Evolutionary conservation across 148 eudicot genomes (phyloP).

Genomic region (Linanthus parryae): DNA sequence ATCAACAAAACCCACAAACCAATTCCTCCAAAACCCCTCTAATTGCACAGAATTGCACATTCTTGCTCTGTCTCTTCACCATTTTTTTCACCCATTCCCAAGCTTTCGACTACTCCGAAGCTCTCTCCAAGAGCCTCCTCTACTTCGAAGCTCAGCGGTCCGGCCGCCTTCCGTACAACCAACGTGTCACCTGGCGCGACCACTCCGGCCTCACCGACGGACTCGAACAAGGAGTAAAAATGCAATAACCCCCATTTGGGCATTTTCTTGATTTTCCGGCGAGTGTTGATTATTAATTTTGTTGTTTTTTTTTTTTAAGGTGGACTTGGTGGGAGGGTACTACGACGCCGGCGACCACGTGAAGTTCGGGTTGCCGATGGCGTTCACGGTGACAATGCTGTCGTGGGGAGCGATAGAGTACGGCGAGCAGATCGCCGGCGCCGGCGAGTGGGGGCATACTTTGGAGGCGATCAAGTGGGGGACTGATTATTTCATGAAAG

Average conservation of each 20-base stretch:
- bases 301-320: conserved; percentile 16
- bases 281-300: neutral
- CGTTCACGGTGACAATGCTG: conserved; percentile 64
- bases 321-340: conserved; percentile 79
- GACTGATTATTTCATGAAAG: conserved; percentile 78
- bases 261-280: no score
- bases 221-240: conserved; percentile 55
- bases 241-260: no score
- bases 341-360: conserved; percentile 83
- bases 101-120: conserved; percentile 33
- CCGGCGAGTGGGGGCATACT: conserved; percentile 43
- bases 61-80: conserved; percentile 7
- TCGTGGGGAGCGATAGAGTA: conserved; percentile 67
- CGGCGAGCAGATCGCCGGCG: conserved; percentile 26
- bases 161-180: conserved; percentile 59
- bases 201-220: conserved; percentile 73
- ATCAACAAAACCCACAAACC: no score
- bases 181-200: conserved; percentile 56
- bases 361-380: conserved; percentile 87
- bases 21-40: no score
- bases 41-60: no score
- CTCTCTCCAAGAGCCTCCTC: conserved; percentile 52
- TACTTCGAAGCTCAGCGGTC: conserved; percentile 77
- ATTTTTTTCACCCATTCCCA: conserved; percentile 2
- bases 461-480: conserved; percentile 76